Base-by-base conservation (phyloP, 202 grass and related monocot genomes). In the Musa balbisiana region DNA sequence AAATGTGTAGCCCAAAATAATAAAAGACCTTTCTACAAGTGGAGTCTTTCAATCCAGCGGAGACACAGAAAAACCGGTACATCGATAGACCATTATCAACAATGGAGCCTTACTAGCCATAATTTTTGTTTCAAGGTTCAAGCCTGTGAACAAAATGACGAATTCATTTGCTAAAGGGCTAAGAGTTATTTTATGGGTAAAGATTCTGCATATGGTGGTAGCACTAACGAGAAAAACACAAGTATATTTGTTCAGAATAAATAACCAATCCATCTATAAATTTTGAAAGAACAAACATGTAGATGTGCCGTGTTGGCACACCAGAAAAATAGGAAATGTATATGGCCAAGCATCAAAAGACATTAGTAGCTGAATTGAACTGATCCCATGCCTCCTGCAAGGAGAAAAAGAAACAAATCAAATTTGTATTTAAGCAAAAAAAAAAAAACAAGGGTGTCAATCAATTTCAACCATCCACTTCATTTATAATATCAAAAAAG, bases 311-410 rank as follows among this genome's bases (percentile, higher is more conserved):
- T 21, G 56, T 17, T 60, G 56, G 56, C 17, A 60, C 56, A 8
- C 3, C 4, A 60, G 56, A 60, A 60, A 60, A 60, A 20, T 60
- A 60, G 56, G 19, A 8, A 60, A 49, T 22, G 23, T 70, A 16
- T 49, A 2, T 67, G 1, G 0, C 6, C 33, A 15, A 64, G 20
- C 74, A 65, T 77, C 58, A 77, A 6, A 64, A 63, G 14, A 51
- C 33, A 17, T 0, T 49, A 65, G 49, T 65, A 13, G 52, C 19
- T 21, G 74, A 77, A 77, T 64, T 77, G 75, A 85, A 85, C 24
- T 85, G 73, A 73, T 81, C 79, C 79, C 79, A 85, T 51, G 79
- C 79, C 67, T 85, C 83, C 83, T 85, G 78, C 83, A 66, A 62
- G 24, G 68, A 73, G 51, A 64, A 29, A 55, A 79, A 62, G 12